Base-by-base conservation (phyloP, 257 asterid genomes). In the Petunia secreta region DNA sequence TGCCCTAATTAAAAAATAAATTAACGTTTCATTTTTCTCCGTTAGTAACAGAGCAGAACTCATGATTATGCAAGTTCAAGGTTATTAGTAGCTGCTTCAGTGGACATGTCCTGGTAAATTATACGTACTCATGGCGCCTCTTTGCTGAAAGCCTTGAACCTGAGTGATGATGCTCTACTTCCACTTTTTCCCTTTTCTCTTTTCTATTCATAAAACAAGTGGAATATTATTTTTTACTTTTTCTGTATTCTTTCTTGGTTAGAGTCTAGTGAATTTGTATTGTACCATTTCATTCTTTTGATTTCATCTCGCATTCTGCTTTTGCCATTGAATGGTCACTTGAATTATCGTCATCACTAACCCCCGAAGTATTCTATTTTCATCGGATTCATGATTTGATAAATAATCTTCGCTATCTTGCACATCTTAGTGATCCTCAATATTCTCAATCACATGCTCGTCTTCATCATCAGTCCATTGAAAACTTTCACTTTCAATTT, bases 21-120 rank as follows among this genome's bases (percentile, higher is more conserved):
- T 25, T 25, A 25, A 25, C 25, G 25, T 25, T 25, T 25, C 25
- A n/a, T 25, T 25, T 25, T 25, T 25, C 25, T 25, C 25, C 25
- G 25, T 25, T 25, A 25, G 25, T 92, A 87, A 85, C 77, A 58
- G 10, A 4, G 75, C 41, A 16, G 57, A n/a, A 8, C 50, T 68
- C 63, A 15, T 57, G 58, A 53, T 67, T 54, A 41, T 16, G 36
- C 25, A 80, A 38, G 39, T 5, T 52, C 36, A 37, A 8, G 46
- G 64, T 43, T 79, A 10, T 79, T 44, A 1, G 60, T 52, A 48
- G 15, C 43, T 65, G 63, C 63, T 48, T 50, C 63, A 2, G 15
- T 60, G 40, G 13, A 40, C 75, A 34, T 5, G 8, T 43, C 36
- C 44, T 60, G 41, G 44, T 34, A 77, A 55, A 1, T 77, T 77